Evolutionary conservation across 192 early-diverging fungal species (phyloP).

Genomic region (Mortierella claussenii): DNA sequence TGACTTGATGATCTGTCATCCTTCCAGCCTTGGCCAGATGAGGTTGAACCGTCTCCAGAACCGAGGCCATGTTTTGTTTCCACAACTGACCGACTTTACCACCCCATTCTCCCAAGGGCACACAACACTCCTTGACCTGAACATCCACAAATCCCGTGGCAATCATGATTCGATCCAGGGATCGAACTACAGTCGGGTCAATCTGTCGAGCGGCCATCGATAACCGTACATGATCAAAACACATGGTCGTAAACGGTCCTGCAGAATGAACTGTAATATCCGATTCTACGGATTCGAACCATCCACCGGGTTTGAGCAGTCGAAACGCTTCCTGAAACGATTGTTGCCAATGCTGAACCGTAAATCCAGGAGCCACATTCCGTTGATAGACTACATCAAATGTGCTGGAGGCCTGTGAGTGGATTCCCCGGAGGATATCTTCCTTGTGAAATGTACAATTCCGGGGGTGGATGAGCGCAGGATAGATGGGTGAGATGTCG

Average conservation of each 20-base stretch:
- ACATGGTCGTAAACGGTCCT: slow-evolving; percentile 17
- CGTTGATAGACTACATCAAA: slow-evolving; percentile 53
- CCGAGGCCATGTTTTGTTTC: slow-evolving; percentile 30
- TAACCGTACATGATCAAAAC: slow-evolving; percentile 20
- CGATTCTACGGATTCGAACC: slow-evolving; percentile 50
- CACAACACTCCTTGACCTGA: slow-evolving; percentile 31
- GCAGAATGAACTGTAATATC: slow-evolving; percentile 29
- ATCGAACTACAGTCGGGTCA: slow-evolving; percentile 19
- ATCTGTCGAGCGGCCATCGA: slow-evolving; percentile 34
- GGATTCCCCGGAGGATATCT: slow-evolving; percentile 33
- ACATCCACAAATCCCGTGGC: slow-evolving; percentile 31
- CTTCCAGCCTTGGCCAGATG: slow-evolving; percentile 5
- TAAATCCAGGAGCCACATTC: slow-evolving; percentile 30
- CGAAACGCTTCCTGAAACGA: slow-evolving; percentile 30
- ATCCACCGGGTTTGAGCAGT: slow-evolving; percentile 46
- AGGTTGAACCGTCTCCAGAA: slow-evolving; percentile 32
- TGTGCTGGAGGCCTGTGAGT: slow-evolving; percentile 15
- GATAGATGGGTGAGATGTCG: slow-evolving; percentile 54
- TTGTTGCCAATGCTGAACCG: slow-evolving; percentile 36
- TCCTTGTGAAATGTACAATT: slow-evolving; percentile 46
- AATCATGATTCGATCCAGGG: slow-evolving; percentile 24
- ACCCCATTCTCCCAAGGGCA: slow-evolving; percentile 36
- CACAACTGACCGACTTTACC: slow-evolving; percentile 28
- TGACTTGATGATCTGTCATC: slow-evolving; percentile 6
- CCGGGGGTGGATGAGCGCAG: slow-evolving; percentile 40